These are phyloP conservation scores for Zoysia matrella DNA, from an alignment of 202 grass and related monocot species.

Conservation along the genomic window DNA sequence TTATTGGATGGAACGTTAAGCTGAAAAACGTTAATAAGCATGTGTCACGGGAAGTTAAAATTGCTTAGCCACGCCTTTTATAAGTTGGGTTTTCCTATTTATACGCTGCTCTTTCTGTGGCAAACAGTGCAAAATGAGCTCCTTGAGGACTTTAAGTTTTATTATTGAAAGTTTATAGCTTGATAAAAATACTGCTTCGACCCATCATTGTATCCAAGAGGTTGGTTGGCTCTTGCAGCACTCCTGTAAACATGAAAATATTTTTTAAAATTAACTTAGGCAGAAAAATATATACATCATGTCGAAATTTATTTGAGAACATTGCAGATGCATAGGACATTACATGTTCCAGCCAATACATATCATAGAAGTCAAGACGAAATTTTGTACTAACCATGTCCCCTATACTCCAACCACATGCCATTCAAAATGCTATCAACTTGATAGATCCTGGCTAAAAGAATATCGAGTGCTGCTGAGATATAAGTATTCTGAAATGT, in stretches of 20 bases:
- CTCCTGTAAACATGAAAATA: neutral
- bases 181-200: neutral
- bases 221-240: conserved; percentile 1
- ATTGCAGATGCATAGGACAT: neutral
- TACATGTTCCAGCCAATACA: neutral
- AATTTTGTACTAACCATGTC: neutral
- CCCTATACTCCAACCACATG: neutral
- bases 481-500: neutral
- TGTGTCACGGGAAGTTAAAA: neutral
- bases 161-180: conserved; percentile 2
- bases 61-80: neutral
- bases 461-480: neutral
- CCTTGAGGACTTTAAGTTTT: neutral
- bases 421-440: neutral
- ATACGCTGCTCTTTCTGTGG: neutral
- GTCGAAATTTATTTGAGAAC: neutral
- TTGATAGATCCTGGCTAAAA: neutral
- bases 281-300: neutral
- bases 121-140: conserved; percentile 4
- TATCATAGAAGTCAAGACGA: neutral
- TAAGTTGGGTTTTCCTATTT: neutral
- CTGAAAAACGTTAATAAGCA: too few relatives aligned
- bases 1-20: too few relatives aligned
- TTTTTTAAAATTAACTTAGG: neutral
- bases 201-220: conserved; percentile 15